Conservation (phyloP, 1,284 basidiomycete species). For the Pseudozyma sp. region DNA sequence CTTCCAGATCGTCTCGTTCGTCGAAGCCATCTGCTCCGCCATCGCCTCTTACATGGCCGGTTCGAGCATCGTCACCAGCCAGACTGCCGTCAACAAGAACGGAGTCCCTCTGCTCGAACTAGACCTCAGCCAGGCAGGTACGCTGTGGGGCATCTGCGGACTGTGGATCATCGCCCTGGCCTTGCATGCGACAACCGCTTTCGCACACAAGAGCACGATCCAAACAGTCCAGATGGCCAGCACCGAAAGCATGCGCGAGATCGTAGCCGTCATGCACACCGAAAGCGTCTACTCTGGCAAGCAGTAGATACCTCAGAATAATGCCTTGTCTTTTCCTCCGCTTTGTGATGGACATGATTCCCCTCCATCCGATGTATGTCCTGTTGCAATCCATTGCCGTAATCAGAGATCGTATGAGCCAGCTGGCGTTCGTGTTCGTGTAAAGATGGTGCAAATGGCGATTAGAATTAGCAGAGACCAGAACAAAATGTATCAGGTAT, state of each 20-base stretch:
- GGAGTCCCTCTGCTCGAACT: conserved; percentile 31
- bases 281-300: conserved; percentile 43
- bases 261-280: conserved; percentile 47
- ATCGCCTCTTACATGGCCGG: conserved; percentile 46
- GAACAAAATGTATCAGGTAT: conserved; percentile 10
- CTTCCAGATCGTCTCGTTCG: conserved; percentile 43
- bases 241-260: conserved; percentile 41
- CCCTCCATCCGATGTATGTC: neutral
- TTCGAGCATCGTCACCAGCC: conserved; percentile 25
- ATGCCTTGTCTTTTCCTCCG: neutral
- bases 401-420: neutral
- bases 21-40: conserved; percentile 47
- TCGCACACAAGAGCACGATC: conserved; percentile 43
- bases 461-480: conserved; percentile 26
- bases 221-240: conserved; percentile 43
- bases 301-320: conserved; percentile 7
- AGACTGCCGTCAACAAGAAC: conserved; percentile 16
- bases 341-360: neutral
- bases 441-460: neutral
- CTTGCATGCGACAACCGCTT: conserved; percentile 38
- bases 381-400: neutral
- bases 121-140: conserved; percentile 45
- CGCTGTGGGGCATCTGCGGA: conserved; percentile 48
- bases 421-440: neutral
- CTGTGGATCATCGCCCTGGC: conserved; percentile 39